Evolutionary conservation across 2,329 filamentous ascomycete species (phyloP), one percentile per base, ranked within the genome.

Genomic region (Pseudocercospora cruenta): DNA sequence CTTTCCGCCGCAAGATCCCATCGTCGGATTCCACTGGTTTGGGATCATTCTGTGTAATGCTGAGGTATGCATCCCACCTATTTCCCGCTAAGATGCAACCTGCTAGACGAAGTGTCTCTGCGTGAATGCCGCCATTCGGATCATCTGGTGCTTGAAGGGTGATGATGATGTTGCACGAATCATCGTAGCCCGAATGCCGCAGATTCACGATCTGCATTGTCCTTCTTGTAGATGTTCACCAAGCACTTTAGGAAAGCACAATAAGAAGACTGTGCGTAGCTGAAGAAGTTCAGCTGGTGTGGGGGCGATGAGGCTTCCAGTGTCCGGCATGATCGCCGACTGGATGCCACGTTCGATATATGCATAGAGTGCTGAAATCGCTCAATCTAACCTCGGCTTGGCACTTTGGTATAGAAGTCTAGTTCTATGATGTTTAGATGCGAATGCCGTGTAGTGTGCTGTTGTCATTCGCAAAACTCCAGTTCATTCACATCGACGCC

Each of bases 71-170:
- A 47, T 64, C 47, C 63, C 63, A 64, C 55, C 57, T 31, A 54
- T 64, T 64, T 60, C 58, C 57, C 9, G 58, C 57, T 7, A 64
- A 14, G 2, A 61, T 47, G 31, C 58, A 61, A 7, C 62, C 51
- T 22, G 58, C 31, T 22, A 64, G 21, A 14, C 62, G 47, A 26
- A 57, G 24, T 1, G 62, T 64, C 43, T 64, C 62, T 43, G 62
- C 57, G 26, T 64, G 57, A n/a, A 64, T 64, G n/a, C 62, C 62
- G 22, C 62, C 62, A 31, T 61, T 36, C 36, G 58, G 62, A 55
- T 60, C 62, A 24, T 64, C 62, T 26, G 62, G 62, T 39, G 62
- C 57, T 45, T 64, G 57, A 31, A 64, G 47, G 12, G 62, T 64
- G 47, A 64, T 47, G 22, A 64, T 28, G 47, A 61, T 61, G 21